phyloP scores from a whole-genome alignment of 2,329 filamentous ascomycete genomes.

The Trichophaea hybrida region DNA sequence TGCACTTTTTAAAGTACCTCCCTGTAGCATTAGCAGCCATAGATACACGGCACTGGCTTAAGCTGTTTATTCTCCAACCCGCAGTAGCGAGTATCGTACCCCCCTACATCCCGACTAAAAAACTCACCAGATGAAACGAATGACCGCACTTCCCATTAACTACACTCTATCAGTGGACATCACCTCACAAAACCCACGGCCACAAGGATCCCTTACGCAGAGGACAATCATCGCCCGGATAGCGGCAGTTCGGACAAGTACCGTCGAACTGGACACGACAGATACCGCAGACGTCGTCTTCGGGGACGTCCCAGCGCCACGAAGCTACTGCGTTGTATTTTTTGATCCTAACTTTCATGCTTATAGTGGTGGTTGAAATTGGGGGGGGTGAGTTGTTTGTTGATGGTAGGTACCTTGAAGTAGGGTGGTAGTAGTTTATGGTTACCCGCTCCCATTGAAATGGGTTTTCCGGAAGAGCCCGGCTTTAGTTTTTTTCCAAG shows the following conservation, averaged over 20 bases:
- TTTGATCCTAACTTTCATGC: slow-evolving; percentile 90
- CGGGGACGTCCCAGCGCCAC: slow-evolving; percentile 95
- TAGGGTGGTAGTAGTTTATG: not conserved
- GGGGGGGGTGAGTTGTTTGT: not conserved
- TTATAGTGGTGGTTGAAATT: slow-evolving; percentile 2
- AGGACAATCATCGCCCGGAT: slow-evolving; percentile 88
- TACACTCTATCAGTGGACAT: slow-evolving; percentile 31
- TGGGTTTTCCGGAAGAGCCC: too few relatives aligned
- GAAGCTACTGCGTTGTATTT: slow-evolving; percentile 89
- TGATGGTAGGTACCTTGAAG: not conserved
- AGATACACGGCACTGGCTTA: too few relatives aligned
- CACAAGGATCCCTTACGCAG: slow-evolving; percentile 47
- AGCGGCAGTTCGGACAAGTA: slow-evolving; percentile 95
- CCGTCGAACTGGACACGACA: slow-evolving; percentile 97
- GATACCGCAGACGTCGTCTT: slow-evolving; percentile 96
- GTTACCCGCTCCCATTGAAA: too few relatives aligned
- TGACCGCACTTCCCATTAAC: slow-evolving; percentile 95
- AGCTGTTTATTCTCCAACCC: too few relatives aligned
- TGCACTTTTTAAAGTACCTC: too few relatives aligned
- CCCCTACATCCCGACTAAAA: not conserved
- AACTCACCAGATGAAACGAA: slow-evolving; percentile 81
- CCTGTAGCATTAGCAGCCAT: too few relatives aligned
- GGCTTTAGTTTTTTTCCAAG: too few relatives aligned
- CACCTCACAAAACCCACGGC: slow-evolving; percentile 4
- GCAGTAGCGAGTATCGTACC: too few relatives aligned